phyloP scores from a whole-genome alignment of 192 early-diverging fungal genomes.

The Phlyctochytrium planicorne region DNA sequence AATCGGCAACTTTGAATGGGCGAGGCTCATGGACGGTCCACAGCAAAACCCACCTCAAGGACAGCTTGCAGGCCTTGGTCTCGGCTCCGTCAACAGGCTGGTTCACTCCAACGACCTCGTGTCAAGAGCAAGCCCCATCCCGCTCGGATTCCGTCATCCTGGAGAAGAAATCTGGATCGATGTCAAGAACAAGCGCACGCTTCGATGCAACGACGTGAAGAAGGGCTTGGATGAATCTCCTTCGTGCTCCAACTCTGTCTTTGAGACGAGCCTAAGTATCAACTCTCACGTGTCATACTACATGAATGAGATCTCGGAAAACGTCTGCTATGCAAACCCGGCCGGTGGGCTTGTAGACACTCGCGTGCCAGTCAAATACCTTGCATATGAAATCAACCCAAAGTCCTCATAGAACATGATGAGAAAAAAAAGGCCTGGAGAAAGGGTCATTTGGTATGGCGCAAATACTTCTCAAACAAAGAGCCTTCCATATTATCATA shows the following conservation, averaged over 20 bases:
- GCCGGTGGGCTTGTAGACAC: background rate
- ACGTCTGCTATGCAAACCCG: background rate
- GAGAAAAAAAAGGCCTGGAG: too few relatives aligned
- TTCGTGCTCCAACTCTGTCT: background rate
- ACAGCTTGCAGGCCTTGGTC: too few relatives aligned
- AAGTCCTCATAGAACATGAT: too few relatives aligned
- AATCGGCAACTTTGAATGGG: too few relatives aligned
- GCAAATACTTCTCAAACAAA: too few relatives aligned
- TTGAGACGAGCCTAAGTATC: background rate
- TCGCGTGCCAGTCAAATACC: background rate
- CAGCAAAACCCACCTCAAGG: too few relatives aligned
- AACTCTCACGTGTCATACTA: background rate
- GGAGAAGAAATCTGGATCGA: background rate
- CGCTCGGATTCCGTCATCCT: background rate
- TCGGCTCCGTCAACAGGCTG: too few relatives aligned
- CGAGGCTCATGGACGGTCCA: too few relatives aligned
- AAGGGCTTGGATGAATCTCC: background rate
- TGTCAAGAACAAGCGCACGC: background rate
- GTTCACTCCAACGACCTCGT: background rate
- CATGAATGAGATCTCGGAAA: too few relatives aligned
- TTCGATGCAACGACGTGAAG: background rate
- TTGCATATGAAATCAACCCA: background rate
- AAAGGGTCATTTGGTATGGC: too few relatives aligned
- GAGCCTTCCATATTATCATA: too few relatives aligned
- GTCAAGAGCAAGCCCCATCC: background rate